Evolutionary conservation across 1,139 yeast species (phyloP), one percentile per base, ranked within the genome.

Genomic region (Komagataea norvegica): DNA sequence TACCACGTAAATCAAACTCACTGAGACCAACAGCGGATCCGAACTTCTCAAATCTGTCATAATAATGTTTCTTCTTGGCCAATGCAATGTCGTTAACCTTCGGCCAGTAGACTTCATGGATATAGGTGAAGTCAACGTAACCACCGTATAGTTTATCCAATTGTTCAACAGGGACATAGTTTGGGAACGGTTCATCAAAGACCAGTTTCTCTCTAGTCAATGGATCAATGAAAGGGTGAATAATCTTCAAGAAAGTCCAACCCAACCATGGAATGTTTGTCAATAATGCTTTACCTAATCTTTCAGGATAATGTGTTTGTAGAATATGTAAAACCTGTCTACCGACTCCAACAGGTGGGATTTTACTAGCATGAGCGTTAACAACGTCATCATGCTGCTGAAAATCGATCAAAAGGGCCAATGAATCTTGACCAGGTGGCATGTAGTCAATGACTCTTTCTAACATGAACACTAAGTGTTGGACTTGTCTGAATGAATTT

Each of bases 251-350:
- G 57, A 91, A 91, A 3, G 95, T 79, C 74, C 91, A 81, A 3
- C 91, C 97, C 37, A 88, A 65, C 80, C 94, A 83, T n/a, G 97
- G 97, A 46, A 91, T 86, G 57, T 91, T 89, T 30, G 95, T 86
- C 47, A 91, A 71, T 37, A 89, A 68, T 0, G 96, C 97, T 55
- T 79, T 79, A 17, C 98, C 98, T 47, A 91, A 69, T 52, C 98
- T 73, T 61, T 91, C 98, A 2, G 97, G 97, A 59, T 91, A 91
- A 59, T 91, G 98, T 15, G 94, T 88, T 64, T 91, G 93, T 48
- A 83, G 65, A 48, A 82, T 81, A 55, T 79, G 79, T 47, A 83
- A 64, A 14, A 82, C 87, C 51, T 81, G 83, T 59, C 82, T 77
- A 18, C 88, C 87, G 16, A 74, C 81, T 27, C 83, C 74, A 25